Evolutionary conservation across 768 basidiomycete genomes (phyloP), one percentile per base, ranked within the genome.

Genomic region (Mycena maculata): DNA sequence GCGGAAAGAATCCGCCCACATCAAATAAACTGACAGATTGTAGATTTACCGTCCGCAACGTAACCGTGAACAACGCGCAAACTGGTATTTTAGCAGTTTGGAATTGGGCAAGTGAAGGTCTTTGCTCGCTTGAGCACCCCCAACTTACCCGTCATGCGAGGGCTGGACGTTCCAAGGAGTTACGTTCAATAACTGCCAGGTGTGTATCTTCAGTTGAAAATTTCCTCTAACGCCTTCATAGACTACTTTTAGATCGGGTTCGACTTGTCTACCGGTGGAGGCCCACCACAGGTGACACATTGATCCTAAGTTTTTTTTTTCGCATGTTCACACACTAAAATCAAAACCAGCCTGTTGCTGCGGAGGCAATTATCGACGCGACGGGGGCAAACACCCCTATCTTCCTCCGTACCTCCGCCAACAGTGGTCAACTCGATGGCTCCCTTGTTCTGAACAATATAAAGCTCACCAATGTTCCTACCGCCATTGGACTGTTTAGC

Each of bases 361-460:
- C 84, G 0, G 79, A 86, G 62, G 86, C 87, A 2, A 88, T 92
- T 71, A 86, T 92, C 63, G 91, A 92, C 68, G 88, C 87, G 3
- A 79, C 81, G 3, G 85, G 87, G 3, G 77, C 78, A 27, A 86
- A 91, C 74, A 90, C 89, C 0, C 87, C 88, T 6, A 84, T 87
- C 39, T 91, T 91, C 76, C 74, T 90, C 22, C 85, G 85, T 28
- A 85, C 82, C 4, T 87, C 90, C 36, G 76, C 85, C 11, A 85
- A 82, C 71, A 82, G 75, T 52, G 81, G 82, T 11, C 63, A 71
- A 25, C 82, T 90, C 56, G 83, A 80, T 2, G 90, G 90, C 13
- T 90, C 90, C 0, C 75, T 92, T 50, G 84, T 89, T 15, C 78
- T 92, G 52, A 90, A 90, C 77, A 92, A 92, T 76, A 81, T 87